These are phyloP conservation scores for Lindgomyces ingoldianus DNA, from an alignment of 495 filamentous ascomycete species.

Conservation along the genomic window DNA sequence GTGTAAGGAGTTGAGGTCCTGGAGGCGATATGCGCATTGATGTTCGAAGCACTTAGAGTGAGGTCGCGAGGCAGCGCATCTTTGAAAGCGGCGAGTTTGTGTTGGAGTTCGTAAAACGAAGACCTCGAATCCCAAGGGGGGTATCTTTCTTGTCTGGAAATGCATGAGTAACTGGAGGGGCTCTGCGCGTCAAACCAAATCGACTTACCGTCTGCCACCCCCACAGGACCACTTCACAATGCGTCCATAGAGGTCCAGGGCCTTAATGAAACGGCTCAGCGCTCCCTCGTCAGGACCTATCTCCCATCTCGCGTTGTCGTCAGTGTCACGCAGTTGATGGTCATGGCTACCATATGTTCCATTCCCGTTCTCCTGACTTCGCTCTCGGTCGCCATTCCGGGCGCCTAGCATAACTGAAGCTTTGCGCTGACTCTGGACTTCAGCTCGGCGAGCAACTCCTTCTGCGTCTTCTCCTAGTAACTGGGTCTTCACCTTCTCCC, in stretches of 20 bases:
- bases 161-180: neutral
- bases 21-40: constrained; percentile 77
- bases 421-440: constrained; percentile 32
- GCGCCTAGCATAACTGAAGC: neutral
- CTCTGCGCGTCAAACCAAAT: neutral
- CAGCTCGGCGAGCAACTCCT: constrained; percentile 26
- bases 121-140: constrained; percentile 43
- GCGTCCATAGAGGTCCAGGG: constrained; percentile 77
- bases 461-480: constrained; percentile 40
- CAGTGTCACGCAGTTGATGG: neutral
- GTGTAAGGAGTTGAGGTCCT: constrained; percentile 73
- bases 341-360: constrained; percentile 46
- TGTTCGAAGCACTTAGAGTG: constrained; percentile 71
- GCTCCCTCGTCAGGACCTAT: constrained; percentile 56
- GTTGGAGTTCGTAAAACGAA: constrained; percentile 56
- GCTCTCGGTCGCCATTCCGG: neutral
- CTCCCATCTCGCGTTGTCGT: constrained; percentile 28
- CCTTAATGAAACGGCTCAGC: constrained; percentile 72
- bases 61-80: constrained; percentile 67
- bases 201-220: constrained; percentile 61
- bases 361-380: constrained; percentile 45
- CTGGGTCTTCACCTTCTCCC: constrained; percentile 58
- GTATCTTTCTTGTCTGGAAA: constrained; percentile 42
- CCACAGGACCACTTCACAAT: constrained; percentile 75
- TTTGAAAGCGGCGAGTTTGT: constrained; percentile 65